Percentiles rank a stretch among this genome's conserved stretches.
Evolutionary conservation across 768 basidiomycete genomes (phyloP).

Genomic region (Termitomyces sp.): DNA sequence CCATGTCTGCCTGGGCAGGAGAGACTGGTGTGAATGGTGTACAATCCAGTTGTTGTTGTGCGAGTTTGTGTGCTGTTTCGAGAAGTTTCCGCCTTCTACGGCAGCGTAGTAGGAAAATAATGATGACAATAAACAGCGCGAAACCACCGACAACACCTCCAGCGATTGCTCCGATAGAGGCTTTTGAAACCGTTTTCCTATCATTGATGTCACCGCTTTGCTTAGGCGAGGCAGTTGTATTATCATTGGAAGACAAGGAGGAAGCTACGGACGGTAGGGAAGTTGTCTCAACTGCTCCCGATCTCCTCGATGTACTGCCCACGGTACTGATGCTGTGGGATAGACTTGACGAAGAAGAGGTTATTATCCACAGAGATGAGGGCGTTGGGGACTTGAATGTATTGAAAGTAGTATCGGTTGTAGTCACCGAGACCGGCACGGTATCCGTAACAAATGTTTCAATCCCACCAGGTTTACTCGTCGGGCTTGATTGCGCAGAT

Average conservation of each 20-base stretch:
- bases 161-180: constrained; percentile 5
- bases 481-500: not conserved
- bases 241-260: too few species aligned
- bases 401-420: too few species aligned
- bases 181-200: not conserved
- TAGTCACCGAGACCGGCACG: not conserved
- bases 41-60: not conserved
- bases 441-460: not conserved
- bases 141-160: constrained; percentile 11
- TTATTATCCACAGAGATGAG: not conserved
- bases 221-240: not conserved
- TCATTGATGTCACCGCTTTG: too few species aligned
- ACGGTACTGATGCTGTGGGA: too few species aligned
- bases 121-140: not conserved
- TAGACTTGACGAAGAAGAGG: not conserved
- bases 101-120: constrained; percentile 1
- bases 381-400: not conserved
- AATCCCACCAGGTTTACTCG: not conserved
- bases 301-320: not conserved
- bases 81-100: not conserved
- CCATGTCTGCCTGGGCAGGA: not conserved
- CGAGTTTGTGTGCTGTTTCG: not conserved
- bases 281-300: not conserved
- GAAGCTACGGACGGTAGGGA: not conserved
- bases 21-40: not conserved